These are phyloP conservation scores for Lecanoromycetidae sp. DNA, from an alignment of 2,329 filamentous ascomycete species.

Conservation along the genomic window DNA sequence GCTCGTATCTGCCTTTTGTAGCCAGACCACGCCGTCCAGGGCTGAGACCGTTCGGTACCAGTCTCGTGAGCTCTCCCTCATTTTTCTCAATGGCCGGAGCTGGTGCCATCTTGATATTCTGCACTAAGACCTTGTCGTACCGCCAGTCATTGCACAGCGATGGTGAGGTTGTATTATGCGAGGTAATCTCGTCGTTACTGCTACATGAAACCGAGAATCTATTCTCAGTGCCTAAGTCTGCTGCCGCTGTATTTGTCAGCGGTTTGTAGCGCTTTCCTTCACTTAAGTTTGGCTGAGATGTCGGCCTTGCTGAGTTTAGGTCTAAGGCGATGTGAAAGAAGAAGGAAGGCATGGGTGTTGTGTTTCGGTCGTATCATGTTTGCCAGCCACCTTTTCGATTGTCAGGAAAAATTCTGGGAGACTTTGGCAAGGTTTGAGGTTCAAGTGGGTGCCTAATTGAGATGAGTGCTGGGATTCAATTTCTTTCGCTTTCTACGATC, in stretches of 20 bases:
- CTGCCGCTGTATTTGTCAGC: background rate
- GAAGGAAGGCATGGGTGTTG: conserved; percentile 44
- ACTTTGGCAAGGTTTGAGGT: background rate
- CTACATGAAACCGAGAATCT: background rate
- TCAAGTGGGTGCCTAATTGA: no score
- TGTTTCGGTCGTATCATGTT: conserved; percentile 6
- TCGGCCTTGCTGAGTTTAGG: conserved; percentile 29
- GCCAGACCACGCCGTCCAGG: conserved; percentile 52
- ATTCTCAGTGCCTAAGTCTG: background rate
- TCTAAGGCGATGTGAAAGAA: conserved; percentile 53
- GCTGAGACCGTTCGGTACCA: conserved; percentile 38
- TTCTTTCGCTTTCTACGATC: no score
- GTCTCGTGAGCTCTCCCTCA: conserved; percentile 22
- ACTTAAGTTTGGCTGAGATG: no score
- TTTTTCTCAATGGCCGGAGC: conserved; percentile 18
- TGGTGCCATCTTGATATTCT: conserved; percentile 63
- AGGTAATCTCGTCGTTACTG: background rate
- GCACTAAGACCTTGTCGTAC: conserved; percentile 64
- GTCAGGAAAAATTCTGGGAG: background rate
- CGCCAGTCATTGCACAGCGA: conserved; percentile 54
- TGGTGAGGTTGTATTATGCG: background rate
- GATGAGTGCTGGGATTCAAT: no score
- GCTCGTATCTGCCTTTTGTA: conserved; percentile 70
- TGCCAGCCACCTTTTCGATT: background rate
- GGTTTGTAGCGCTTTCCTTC: no score